Percentiles rank a stretch among this genome's conserved stretches.
These are phyloP conservation scores for Bonia amplexicaulis DNA, from an alignment of 176 grass and related monocot species.

Conservation along the genomic window DNA sequence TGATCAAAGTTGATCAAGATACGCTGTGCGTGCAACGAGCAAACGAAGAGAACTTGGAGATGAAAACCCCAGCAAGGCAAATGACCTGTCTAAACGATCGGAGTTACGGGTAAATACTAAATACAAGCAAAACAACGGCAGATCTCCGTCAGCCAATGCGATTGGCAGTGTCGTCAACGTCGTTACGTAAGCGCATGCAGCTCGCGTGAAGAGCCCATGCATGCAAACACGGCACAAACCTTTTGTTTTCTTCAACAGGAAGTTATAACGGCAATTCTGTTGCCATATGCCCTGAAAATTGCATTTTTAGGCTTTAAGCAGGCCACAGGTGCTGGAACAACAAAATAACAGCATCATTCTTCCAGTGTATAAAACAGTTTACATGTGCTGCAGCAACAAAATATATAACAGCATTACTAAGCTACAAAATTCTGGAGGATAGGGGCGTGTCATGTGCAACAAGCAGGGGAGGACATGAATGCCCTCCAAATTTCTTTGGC, in stretches of 20 bases:
- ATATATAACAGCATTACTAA: constrained; percentile 10
- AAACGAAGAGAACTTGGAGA: background rate
- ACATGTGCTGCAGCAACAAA: constrained; percentile 5
- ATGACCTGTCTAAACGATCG: background rate
- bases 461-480: background rate
- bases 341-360: background rate
- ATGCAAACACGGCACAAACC: background rate
- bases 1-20: background rate
- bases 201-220: background rate
- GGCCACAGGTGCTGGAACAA: too few species aligned
- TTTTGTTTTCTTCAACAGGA: background rate
- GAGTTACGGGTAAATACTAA: background rate
- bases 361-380: background rate
- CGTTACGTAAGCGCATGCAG: background rate
- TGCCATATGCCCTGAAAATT: background rate
- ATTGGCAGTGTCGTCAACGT: background rate
- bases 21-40: background rate
- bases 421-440: constrained; percentile 32
- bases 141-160: background rate
- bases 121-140: background rate
- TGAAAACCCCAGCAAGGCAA: background rate
- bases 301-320: background rate
- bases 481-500: background rate
- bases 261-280: background rate
- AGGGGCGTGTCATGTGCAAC: background rate